Base-by-base conservation (phyloP, 2,329 filamentous ascomycete species). In the Aspergillus carbonarius region DNA sequence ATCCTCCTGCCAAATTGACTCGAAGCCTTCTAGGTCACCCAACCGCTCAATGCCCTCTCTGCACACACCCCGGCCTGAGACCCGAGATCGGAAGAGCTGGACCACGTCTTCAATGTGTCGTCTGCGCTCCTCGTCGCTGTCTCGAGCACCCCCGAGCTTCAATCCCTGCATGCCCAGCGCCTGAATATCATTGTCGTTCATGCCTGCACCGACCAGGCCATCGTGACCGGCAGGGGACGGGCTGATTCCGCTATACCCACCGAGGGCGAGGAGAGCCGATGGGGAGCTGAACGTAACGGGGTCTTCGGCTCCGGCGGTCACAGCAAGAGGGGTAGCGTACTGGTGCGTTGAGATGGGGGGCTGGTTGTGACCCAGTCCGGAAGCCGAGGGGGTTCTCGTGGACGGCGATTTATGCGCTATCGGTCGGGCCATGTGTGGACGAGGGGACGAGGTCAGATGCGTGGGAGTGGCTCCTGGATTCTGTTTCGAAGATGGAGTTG, bases 1-100 rank as follows among this genome's bases (percentile, higher is more conserved):
- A 42, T 80, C 74, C 15, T 79, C 76, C 60, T 79, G 76, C 77
- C 77, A 79, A 42, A 79, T 75, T 13, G 76, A 78, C 51, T 79
- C 76, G 32, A 80, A 78, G 2, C 76, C 78, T 58, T 79, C 75
- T 1, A 80, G 65, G 51, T 73, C 70, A 20, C 73, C 76, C 20
- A 80, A 54, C 50, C 76, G 70, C 60, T 80, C 76, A 27, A 80
- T 69, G 0, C 75, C 73, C 51, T 79, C 76, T 15, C 78, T 70
- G 52, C 76, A 78, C 27, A 80, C 72, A 1, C 77, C 78, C 55
- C 76, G 70, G 7, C 78, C 78, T 2, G 74, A 70, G 6, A 79
- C 73, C 2, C 76, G 72, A 15, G 72, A 68, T 34, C 75, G 74
- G 17, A 80, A 68, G 23, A 74, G 66, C 51, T 74, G 71, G 18